Percentiles rank a stretch among this genome's conserved stretches.
phyloP scores from a whole-genome alignment of 1,139 yeast species.

The Saccharomycopsis crataegensis region DNA sequence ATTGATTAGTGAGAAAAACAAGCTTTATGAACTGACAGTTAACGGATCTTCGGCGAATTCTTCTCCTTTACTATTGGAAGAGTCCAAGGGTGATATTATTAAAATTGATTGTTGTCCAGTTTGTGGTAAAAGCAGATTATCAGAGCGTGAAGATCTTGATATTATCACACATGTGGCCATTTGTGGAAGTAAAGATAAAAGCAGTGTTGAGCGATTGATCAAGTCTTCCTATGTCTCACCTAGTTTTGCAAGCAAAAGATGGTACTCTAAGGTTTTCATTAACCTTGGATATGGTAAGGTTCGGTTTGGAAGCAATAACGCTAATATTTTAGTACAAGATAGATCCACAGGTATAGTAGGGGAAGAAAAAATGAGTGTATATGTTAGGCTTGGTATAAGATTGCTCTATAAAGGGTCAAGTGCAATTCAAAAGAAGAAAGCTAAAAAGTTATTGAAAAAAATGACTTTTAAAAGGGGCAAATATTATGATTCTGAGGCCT shows the following conservation, averaged over 20 bases:
- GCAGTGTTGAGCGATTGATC: slow-evolving; percentile 56
- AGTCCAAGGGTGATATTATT: slow-evolving; percentile 30
- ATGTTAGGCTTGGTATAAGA: slow-evolving; percentile 81
- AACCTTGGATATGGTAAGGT: slow-evolving; percentile 86
- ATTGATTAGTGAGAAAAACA: slow-evolving; percentile 24
- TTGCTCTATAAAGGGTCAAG: slow-evolving; percentile 71
- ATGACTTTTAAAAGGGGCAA: slow-evolving; percentile 76
- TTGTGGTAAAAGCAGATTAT: slow-evolving; percentile 56
- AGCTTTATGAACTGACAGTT: neutral
- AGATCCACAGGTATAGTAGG: slow-evolving; percentile 76
- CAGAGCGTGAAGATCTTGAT: slow-evolving; percentile 52
- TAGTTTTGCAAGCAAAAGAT: slow-evolving; percentile 74
- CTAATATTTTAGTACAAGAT: slow-evolving; percentile 90
- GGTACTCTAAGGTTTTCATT: slow-evolving; percentile 79
- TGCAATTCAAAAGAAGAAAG: slow-evolving; percentile 43
- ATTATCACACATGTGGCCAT: slow-evolving; percentile 81
- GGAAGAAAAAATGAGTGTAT: slow-evolving; percentile 89
- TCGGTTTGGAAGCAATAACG: slow-evolving; percentile 82
- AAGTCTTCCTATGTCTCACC: slow-evolving; percentile 72
- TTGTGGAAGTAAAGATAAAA: slow-evolving; percentile 77
- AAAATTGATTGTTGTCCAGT: slow-evolving; percentile 68
- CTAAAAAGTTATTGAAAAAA: slow-evolving; percentile 50
- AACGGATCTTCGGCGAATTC: neutral
- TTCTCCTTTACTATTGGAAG: neutral
- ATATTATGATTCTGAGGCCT: slow-evolving; percentile 68